Base-by-base conservation (phyloP, 78 protist genomes). In the Dictyostelium firmibasis region DNA sequence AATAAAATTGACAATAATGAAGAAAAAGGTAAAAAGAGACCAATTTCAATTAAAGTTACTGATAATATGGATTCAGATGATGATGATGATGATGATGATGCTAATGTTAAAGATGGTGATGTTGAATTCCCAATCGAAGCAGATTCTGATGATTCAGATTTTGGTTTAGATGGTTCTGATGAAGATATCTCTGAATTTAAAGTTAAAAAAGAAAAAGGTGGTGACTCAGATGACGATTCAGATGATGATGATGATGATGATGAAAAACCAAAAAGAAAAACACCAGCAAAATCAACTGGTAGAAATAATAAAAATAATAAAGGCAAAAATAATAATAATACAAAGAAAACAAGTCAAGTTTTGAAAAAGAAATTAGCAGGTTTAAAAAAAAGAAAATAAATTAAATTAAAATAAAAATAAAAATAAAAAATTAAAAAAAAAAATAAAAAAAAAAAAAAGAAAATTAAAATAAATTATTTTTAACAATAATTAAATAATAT, bases 141-240 rank as follows among this genome's bases (percentile, higher is more conserved):
- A 11, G 81, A 57, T 74, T 74, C 81, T 35, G 38, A 86, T 43
- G 81, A 60, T 35, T 75, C 81, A 35, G 81, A 75, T 75, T 75
- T 67, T 47, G 86, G 29, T 57, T 23, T 31, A 44, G 75, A 35
- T 82, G 44, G 31, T 31, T 25, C 69, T n/a, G 79, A 84, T n/a
- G 57, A 35, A n/a, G 62, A 84, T 36, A 31, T 23, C 11, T 36
- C 60, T 1, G 69, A 79, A 29, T 13, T 47, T 62, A 13, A 70
- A 9, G 53, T 10, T 29, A 64, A 74, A 36, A 44, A 74, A 35
- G 83, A 27, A 33, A 14, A 77, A 9, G 9, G 36, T 7, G 70
- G 20, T 29, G 91, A 74, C 16, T 7, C 75, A 18, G 81, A 60
- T 38, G n/a, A 18, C n/a, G 83, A 77, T 41, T 35, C 74, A 35